Evolutionary conservation across 768 basidiomycete species (phyloP).

Genomic region (Mycena belliarum): DNA sequence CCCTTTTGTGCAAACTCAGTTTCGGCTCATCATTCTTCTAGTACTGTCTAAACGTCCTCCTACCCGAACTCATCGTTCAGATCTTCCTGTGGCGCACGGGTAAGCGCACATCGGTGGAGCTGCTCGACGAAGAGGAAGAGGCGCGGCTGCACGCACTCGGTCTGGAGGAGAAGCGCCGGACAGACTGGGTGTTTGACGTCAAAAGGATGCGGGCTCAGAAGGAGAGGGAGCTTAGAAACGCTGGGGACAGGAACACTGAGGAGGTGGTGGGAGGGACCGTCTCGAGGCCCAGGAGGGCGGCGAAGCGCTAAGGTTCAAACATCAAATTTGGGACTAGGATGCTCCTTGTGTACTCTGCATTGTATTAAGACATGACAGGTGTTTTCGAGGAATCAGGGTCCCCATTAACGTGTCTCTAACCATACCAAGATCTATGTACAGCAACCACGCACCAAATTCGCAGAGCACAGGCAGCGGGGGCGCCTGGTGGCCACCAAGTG

Average conservation of each 20-base stretch:
- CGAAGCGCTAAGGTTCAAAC: too few relatives aligned
- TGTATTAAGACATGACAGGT: too few relatives aligned
- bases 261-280: slow-evolving; percentile 7
- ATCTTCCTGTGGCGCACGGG: slow-evolving; percentile 74
- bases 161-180: slow-evolving; percentile 46
- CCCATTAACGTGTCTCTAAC: too few relatives aligned
- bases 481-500: too few relatives aligned
- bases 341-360: too few relatives aligned
- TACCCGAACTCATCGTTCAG: slow-evolving; percentile 72
- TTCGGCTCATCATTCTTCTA: slow-evolving; percentile 26
- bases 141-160: slow-evolving; percentile 52
- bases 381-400: too few relatives aligned
- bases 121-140: slow-evolving; percentile 60
- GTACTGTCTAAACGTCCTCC: slow-evolving; percentile 74
- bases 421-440: too few relatives aligned
- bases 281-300: background rate
- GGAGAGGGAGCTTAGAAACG: slow-evolving; percentile 27
- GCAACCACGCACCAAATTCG: too few relatives aligned
- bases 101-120: slow-evolving; percentile 47
- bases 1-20: background rate
- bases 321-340: too few relatives aligned
- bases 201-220: slow-evolving; percentile 42
- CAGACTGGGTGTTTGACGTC: slow-evolving; percentile 72
- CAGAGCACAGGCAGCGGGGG: too few relatives aligned
- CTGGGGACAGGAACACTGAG: slow-evolving; percentile 13